A percentile compares a stretch with the other conserved stretches of the same genome.
Conservation (phyloP, 208 protist species). For the Wallacemonas rigidus region DNA sequence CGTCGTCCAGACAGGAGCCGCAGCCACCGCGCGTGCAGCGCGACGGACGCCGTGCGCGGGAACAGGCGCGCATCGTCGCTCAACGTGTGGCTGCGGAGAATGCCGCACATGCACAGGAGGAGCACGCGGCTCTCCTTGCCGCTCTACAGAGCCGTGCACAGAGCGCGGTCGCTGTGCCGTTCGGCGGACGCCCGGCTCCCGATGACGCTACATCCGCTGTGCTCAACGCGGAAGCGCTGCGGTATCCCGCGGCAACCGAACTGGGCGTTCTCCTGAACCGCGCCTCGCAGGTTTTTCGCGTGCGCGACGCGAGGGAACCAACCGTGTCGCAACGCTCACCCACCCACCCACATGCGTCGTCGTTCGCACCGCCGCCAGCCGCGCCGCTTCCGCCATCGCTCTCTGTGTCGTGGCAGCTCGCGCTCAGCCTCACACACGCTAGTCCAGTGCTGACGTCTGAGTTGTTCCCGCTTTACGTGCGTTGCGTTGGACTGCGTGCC, state of each 20-base stretch:
- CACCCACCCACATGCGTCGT: not conserved
- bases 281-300: not conserved
- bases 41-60: not conserved
- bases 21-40: not conserved
- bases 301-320: not conserved
- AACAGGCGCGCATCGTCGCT: constrained; percentile 5
- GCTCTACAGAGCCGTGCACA: not conserved
- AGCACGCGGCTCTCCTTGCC: not conserved
- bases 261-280: not conserved
- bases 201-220: not conserved
- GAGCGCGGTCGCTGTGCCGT: not conserved
- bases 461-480: constrained; percentile 41
- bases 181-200: not conserved
- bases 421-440: constrained; percentile 31
- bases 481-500: constrained; percentile 49
- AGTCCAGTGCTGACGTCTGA: constrained; percentile 40
- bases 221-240: not conserved
- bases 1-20: too few species aligned
- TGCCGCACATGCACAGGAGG: not conserved
- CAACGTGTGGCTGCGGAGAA: not conserved
- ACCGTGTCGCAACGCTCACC: constrained; percentile 4
- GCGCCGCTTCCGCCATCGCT: constrained; percentile 14
- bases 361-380: not conserved
- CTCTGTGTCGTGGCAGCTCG: constrained; percentile 31
- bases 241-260: constrained; percentile 8